Evolutionary conservation across 306 rosid genomes (phyloP).

Genomic region (Lagenaria siceraria): DNA sequence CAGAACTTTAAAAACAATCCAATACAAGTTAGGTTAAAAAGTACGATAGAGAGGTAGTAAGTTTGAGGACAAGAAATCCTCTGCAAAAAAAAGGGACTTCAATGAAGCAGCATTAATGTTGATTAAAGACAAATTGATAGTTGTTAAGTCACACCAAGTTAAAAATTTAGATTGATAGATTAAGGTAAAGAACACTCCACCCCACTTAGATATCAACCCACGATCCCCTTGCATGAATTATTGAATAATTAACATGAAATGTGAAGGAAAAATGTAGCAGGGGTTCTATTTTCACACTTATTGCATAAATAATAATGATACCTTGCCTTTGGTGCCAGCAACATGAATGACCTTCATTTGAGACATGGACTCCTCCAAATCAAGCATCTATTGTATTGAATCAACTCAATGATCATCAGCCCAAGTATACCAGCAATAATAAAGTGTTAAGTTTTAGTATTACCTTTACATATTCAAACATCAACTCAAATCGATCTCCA

Average conservation of each 20-base stretch:
- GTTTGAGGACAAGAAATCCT: slow-evolving; percentile 1
- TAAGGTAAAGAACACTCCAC: background rate
- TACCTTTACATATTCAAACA: slow-evolving; percentile 60
- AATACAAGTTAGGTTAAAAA: background rate
- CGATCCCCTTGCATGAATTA: background rate
- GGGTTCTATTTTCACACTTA: background rate
- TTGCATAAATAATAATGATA: slow-evolving; percentile 12
- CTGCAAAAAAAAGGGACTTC: background rate
- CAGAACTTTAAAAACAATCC: background rate
- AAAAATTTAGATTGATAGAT: background rate
- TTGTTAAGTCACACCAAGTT: background rate
- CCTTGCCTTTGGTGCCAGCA: slow-evolving; percentile 99
- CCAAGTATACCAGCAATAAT: background rate
- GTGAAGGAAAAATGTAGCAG: background rate
- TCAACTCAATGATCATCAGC: background rate
- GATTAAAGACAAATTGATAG: background rate
- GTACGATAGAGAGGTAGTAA: background rate
- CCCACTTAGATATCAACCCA: background rate
- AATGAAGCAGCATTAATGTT: background rate
- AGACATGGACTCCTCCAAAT: slow-evolving; percentile 69
- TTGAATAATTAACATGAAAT: background rate
- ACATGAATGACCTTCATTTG: slow-evolving; percentile 84
- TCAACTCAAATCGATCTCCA: slow-evolving; percentile 62
- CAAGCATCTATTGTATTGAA: slow-evolving; percentile 44
- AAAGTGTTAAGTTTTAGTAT: background rate